Conservation (phyloP, 306 rosid genomes). For the Dalbergia oliveri region DNA sequence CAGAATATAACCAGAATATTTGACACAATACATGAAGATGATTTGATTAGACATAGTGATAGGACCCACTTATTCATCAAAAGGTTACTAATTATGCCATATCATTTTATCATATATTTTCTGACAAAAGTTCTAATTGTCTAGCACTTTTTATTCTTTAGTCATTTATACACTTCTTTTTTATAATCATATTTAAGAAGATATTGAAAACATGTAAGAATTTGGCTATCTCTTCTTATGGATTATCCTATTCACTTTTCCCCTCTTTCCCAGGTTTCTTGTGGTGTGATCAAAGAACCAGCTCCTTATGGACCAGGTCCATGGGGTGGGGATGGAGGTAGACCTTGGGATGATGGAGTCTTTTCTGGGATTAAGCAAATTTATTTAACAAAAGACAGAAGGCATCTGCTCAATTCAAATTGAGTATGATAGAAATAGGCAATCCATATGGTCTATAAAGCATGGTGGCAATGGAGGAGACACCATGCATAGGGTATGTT, state of each 20-base stretch:
- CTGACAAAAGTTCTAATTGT: too few relatives aligned
- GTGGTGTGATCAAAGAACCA: constrained; percentile 83
- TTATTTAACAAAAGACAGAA: constrained; percentile 73
- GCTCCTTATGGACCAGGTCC: constrained; percentile 95
- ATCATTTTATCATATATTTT: too few relatives aligned
- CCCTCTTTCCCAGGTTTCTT: constrained; percentile 55
- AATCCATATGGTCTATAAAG: constrained; percentile 89
- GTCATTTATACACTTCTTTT: background rate
- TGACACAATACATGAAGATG: too few relatives aligned
- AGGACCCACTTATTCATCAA: too few relatives aligned
- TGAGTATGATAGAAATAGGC: constrained; percentile 86
- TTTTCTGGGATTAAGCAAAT: constrained; percentile 83
- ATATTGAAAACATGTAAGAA: constrained; percentile 23
- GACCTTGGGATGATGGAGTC: constrained; percentile 97
- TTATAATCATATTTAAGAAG: constrained; percentile 8
- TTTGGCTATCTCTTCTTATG: constrained; percentile 23
- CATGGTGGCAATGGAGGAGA: constrained; percentile 88
- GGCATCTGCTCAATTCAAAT: constrained; percentile 88
- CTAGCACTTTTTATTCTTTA: constrained; percentile 18
- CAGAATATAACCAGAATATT: too few relatives aligned
- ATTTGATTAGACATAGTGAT: too few relatives aligned
- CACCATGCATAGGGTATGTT: constrained; percentile 70
- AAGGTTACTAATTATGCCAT: too few relatives aligned
- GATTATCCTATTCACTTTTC: background rate
- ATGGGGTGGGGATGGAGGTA: constrained; percentile 99